These are phyloP conservation scores for Cucurbita argyrosperma DNA, from an alignment of 306 rosid species.

Conservation along the genomic window DNA sequence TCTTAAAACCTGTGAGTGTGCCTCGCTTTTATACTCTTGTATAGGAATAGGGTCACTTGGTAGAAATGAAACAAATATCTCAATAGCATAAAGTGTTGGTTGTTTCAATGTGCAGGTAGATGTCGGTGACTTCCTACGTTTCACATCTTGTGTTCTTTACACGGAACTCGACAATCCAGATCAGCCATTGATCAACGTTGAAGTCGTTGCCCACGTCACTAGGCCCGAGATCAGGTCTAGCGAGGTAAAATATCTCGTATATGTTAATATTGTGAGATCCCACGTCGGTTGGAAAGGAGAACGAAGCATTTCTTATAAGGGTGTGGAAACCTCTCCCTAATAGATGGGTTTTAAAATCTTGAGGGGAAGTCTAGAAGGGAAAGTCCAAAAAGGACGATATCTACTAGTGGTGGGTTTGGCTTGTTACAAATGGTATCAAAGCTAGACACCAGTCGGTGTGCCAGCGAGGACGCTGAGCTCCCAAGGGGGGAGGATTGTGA, in stretches of 20 bases:
- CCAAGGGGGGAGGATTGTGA: too few relatives aligned
- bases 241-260: slow-evolving; percentile 35
- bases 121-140: slow-evolving; percentile 85
- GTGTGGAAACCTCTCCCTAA: too few relatives aligned
- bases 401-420: too few relatives aligned
- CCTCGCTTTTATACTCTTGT: not conserved
- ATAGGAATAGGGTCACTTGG: not conserved
- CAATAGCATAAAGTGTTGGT: not conserved
- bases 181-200: slow-evolving; percentile 75
- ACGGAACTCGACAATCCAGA: slow-evolving; percentile 58
- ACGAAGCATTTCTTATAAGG: too few relatives aligned
- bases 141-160: slow-evolving; percentile 75
- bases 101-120: slow-evolving; percentile 50
- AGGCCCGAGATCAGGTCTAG: slow-evolving; percentile 81
- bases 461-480: too few relatives aligned
- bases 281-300: too few relatives aligned
- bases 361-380: too few relatives aligned
- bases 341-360: too few relatives aligned
- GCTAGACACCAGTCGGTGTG: too few relatives aligned
- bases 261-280: not conserved
- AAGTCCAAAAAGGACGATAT: too few relatives aligned
- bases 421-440: too few relatives aligned
- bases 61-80: not conserved
- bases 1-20: slow-evolving; percentile 70
- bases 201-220: slow-evolving; percentile 95